Percentiles rank a stretch among this genome's conserved stretches.
Evolutionary conservation across 768 basidiomycete genomes (phyloP).

Genomic region (Lentinula guzmanii): DNA sequence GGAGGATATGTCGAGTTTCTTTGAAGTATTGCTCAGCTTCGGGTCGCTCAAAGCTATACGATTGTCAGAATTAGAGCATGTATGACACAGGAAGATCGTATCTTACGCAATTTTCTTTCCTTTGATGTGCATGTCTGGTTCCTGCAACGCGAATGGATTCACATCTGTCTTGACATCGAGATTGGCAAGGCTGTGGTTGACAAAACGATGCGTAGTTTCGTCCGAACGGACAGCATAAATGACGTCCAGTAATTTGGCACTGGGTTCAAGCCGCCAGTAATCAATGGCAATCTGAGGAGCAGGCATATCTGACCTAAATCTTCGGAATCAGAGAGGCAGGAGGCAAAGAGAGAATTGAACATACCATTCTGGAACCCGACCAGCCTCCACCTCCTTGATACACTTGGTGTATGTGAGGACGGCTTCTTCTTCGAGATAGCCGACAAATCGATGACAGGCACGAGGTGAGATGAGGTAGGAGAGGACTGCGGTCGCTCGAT

Average conservation of each 20-base stretch:
- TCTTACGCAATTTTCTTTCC: constrained; percentile 71
- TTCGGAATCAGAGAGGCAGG: background rate
- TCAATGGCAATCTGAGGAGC: constrained; percentile 91
- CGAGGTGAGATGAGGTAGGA: constrained; percentile 73
- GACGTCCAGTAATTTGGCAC: constrained; percentile 82
- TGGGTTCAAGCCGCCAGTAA: constrained; percentile 74
- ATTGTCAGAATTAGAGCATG: constrained; percentile 8
- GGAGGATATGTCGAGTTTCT: constrained; percentile 52
- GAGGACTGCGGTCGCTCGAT: constrained; percentile 41
- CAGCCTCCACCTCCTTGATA: constrained; percentile 78
- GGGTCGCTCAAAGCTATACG: constrained; percentile 53
- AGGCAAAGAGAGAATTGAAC: constrained; percentile 6
- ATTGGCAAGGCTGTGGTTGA: constrained; percentile 94
- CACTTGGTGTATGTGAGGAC: constrained; percentile 85
- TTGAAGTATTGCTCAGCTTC: constrained; percentile 63
- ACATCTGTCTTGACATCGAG: constrained; percentile 71
- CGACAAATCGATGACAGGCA: constrained; percentile 88
- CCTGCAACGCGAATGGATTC: constrained; percentile 85
- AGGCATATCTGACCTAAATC: constrained; percentile 51
- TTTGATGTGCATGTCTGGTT: constrained; percentile 82
- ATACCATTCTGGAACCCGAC: constrained; percentile 77
- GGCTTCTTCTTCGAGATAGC: constrained; percentile 91
- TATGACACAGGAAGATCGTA: background rate
- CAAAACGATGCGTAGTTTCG: constrained; percentile 90
- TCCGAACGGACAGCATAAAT: constrained; percentile 91